Base-by-base conservation (phyloP, 169 alveolate species). In the Plasmodium blacklocki region DNA sequence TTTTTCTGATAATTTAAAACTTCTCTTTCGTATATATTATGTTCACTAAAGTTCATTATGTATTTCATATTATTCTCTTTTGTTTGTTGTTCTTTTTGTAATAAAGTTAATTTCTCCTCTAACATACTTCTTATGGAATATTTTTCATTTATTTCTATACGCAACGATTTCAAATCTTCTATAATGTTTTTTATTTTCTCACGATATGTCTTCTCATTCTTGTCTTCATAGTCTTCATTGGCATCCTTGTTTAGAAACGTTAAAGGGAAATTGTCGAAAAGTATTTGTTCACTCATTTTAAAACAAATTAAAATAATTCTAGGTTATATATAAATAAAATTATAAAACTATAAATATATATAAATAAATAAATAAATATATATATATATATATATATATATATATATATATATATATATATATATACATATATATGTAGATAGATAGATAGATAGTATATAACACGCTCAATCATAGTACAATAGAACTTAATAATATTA, bases 121-220 rank as follows among this genome's bases (percentile, higher is more conserved):
- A 83, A 21, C 60, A 59, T 58, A 50, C 26, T 83, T 47, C 91
- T 50, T 56, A 83, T 54, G 2, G 74, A 54, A 43, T 68, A 56
- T 39, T 83, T 83, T 62, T 83, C 91, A 56, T 68, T 83, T 45
- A 83, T 83, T 83, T 83, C 91, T 12, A 83, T 83, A 54, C 64
- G 21, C 14, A 83, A 32, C 15, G 29, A 39, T 23, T 83, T 83
- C 43, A 83, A 58, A 9, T 67, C 62, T 9, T 83, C 83, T 9
- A 32, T 68, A 19, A 83, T 83, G 39, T 68, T 56, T 8, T 70
- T 60, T 68, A 83, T 68, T 54, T 54, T 32, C 26, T 68, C 83
- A 12, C 91, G 91, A 47, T 67, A 83, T 47, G 19, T 67, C 63
- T 39, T 67, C 63, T 83, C 91, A 58, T 83, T 60, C 12, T 12